Percentiles rank a stretch among this genome's conserved stretches.
Conservation (phyloP, 148 eudicot genomes). For the Amaranthus palmeri region DNA sequence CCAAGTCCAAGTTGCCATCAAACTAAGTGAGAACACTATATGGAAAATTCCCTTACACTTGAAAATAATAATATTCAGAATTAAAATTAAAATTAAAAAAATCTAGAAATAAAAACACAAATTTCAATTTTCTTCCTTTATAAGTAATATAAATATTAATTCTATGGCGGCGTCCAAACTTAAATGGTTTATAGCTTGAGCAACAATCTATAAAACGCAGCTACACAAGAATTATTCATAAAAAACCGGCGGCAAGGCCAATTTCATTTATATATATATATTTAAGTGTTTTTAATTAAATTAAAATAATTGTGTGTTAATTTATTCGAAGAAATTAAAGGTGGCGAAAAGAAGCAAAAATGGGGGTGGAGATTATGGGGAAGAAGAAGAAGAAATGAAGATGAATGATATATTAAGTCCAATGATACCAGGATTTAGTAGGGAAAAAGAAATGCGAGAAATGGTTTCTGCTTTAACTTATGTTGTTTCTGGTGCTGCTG, state of each 20-base stretch:
- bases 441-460: slow-evolving; percentile 52
- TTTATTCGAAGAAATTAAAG: slow-evolving; percentile 14
- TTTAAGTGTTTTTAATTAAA: not conserved
- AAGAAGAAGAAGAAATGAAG: slow-evolving; percentile 18
- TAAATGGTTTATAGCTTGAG: not conserved
- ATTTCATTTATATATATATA: too few species aligned
- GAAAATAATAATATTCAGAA: not conserved
- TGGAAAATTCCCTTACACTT: not conserved
- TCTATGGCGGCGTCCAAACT: slow-evolving; percentile 24
- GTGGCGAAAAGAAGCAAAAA: slow-evolving; percentile 34
- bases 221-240: not conserved
- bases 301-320: slow-evolving; percentile 20
- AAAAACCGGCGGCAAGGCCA: not conserved
- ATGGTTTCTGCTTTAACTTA: slow-evolving; percentile 70
- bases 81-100: not conserved
- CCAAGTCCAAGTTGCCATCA: slow-evolving; percentile 16
- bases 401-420: slow-evolving; percentile 26
- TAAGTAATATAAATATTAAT: not conserved
- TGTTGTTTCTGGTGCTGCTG: slow-evolving; percentile 43
- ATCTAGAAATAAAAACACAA: not conserved
- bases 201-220: not conserved
- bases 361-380: slow-evolving; percentile 7
- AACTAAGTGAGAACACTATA: not conserved
- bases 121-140: slow-evolving; percentile 5
- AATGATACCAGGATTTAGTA: slow-evolving; percentile 37